These are phyloP conservation scores for Diaporthe sp. DNA, from an alignment of 2,329 filamentous ascomycete species.

Conservation along the genomic window DNA sequence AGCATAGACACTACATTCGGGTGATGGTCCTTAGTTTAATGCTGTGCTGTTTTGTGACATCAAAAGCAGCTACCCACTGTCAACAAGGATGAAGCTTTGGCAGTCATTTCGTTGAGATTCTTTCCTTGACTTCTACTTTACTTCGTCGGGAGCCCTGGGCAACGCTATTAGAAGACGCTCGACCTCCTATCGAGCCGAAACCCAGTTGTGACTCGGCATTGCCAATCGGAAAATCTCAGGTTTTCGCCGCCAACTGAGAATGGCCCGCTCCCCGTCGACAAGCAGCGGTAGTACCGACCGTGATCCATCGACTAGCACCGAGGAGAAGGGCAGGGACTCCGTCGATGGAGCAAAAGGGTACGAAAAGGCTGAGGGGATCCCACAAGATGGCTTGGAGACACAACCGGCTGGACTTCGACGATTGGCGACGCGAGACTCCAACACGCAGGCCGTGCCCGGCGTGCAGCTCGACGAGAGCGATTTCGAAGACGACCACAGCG, in stretches of 20 bases:
- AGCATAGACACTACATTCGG: not conserved
- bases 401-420: not conserved
- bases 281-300: constrained; percentile 8
- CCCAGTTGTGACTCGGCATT: not conserved
- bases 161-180: not conserved
- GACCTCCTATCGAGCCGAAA: not conserved
- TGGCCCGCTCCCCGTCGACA: constrained; percentile 12
- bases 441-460: constrained; percentile 24
- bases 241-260: not conserved
- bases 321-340: not conserved
- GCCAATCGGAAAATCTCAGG: not conserved
- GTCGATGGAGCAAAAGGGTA: not conserved
- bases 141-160: not conserved
- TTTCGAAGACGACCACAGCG: not conserved
- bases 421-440: constrained; percentile 8
- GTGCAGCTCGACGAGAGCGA: constrained; percentile 11
- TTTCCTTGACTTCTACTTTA: not conserved
- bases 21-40: not conserved
- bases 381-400: constrained; percentile 14
- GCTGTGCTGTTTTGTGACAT: not conserved
- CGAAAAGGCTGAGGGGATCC: not conserved
- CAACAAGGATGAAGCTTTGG: not conserved
- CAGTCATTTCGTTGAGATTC: not conserved
- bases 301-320: constrained; percentile 7
- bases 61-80: not conserved